Conservation (phyloP, 257 asterid genomes). For the Linderniella brevidens region DNA sequence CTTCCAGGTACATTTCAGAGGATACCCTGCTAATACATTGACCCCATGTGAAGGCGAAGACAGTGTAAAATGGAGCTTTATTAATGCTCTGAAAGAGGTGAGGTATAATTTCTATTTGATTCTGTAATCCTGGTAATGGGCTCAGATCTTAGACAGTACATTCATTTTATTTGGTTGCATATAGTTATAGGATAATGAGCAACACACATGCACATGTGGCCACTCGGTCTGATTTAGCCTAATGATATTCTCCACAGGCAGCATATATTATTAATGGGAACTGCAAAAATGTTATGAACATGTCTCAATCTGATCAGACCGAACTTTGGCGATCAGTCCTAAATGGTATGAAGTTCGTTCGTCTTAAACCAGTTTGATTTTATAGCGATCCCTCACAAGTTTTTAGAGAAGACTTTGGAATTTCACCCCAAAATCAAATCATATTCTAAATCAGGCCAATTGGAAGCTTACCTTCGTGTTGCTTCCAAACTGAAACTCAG, state of each 20-base stretch:
- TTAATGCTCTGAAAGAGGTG: constrained; percentile 93
- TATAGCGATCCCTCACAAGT: not conserved
- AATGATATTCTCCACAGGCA: constrained; percentile 44
- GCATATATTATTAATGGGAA: constrained; percentile 82
- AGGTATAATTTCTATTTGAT: constrained; percentile 18
- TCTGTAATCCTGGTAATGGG: not conserved
- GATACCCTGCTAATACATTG: constrained; percentile 64
- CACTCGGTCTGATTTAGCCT: constrained; percentile 6
- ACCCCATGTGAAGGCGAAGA: constrained; percentile 96
- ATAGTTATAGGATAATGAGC: too few relatives aligned
- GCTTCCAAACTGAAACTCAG: constrained; percentile 78
- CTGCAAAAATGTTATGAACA: constrained; percentile 90
- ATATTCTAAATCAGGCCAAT: constrained; percentile 42
- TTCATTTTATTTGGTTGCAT: not conserved
- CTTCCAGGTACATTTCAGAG: constrained; percentile 61
- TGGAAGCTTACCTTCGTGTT: constrained; percentile 51
- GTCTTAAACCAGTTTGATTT: constrained; percentile 7
- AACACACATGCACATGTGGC: not conserved
- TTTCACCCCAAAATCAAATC: constrained; percentile 5
- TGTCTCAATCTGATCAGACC: constrained; percentile 87
- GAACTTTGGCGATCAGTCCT: constrained; percentile 87
- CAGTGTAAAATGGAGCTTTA: constrained; percentile 82
- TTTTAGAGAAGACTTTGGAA: not conserved
- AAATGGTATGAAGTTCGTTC: constrained; percentile 37
- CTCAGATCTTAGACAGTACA: not conserved